Base-by-base conservation (phyloP, 140 eudicot genomes). In the Senecio squalidus region DNA sequence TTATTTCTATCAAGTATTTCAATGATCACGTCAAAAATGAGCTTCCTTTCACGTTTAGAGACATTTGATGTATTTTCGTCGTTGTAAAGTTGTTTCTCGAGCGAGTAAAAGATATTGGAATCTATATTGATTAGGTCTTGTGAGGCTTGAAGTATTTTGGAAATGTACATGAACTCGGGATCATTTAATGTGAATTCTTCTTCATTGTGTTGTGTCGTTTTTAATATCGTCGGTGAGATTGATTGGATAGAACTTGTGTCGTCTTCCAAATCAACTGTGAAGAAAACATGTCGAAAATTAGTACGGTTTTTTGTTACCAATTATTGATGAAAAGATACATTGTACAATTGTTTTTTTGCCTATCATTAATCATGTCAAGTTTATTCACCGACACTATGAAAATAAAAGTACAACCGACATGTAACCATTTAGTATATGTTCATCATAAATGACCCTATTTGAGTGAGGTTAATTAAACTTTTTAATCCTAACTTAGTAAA, bases 21-120 rank as follows among this genome's bases (percentile, higher is more conserved):
- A 2, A 50, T 9, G 16, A 80, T 74, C 2, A 75, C 62, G 50
- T 87, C 95, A 29, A 92, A 92, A 17, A 80, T 75, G 4, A 92
- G 89, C 78, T 75, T 79, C 25, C 98, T 58, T 7, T 78, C 83
- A 24, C 68, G 76, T 58, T 72, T 84, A 2, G 93, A 76, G 52
- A 58, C 75, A 13, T 69, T 68, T 60, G 90, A 70, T 0, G 79
- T 43, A 80, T 73, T 78, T 9, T 69, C 58, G 8, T 81, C 82
- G 28, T 41, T 69, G 67, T 72, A 58, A 1, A 74, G 71, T 15
- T 83, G 94, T 73, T 87, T 84, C 52, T 92, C 99, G 18, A 88
- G 69, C 7, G 69, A 62, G 4, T 62, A 53, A 58, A 82, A 93
- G 40, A 78, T 9, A 51, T 76, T 80, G 2, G 81, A 51, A 15